A percentile compares a stretch with the other conserved stretches of the same genome.
Evolutionary conservation across 139 green algal species (phyloP).

Genomic region (Pseudopediastrum boryanum): DNA sequence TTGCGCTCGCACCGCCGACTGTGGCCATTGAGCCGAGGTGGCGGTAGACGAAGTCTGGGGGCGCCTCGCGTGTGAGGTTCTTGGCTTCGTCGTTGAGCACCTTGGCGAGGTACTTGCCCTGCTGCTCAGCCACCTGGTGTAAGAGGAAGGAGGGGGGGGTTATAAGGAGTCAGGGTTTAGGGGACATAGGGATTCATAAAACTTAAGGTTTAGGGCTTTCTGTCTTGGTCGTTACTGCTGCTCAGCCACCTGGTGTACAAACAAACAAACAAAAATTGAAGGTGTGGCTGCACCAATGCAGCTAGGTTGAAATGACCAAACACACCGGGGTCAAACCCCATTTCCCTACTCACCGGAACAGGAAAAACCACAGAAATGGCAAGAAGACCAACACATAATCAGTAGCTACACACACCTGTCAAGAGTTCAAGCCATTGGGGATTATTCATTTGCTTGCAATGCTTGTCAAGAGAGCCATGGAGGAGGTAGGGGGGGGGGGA

Average conservation of each 20-base stretch:
- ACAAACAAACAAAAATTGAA: slow-evolving; percentile 12
- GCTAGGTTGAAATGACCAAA: too few relatives aligned
- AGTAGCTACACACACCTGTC: too few relatives aligned
- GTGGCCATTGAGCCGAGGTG: slow-evolving; percentile 74
- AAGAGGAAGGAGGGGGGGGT: neutral
- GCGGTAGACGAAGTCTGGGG: slow-evolving; percentile 44
- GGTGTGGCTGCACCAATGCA: neutral
- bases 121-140: slow-evolving; percentile 90
- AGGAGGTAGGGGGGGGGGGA: too few relatives aligned
- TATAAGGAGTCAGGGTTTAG: neutral
- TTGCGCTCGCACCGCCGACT: slow-evolving; percentile 54
- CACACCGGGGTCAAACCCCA: too few relatives aligned
- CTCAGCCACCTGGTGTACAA: neutral
- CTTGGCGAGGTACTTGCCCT: slow-evolving; percentile 85
- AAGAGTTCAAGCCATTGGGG: too few relatives aligned
- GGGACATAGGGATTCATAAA: neutral
- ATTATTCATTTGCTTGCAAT: too few relatives aligned
- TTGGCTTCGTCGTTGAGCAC: slow-evolving; percentile 67
- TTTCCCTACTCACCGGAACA: too few relatives aligned
- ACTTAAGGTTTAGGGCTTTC: neutral
- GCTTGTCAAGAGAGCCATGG: too few relatives aligned
- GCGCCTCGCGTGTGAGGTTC: neutral
- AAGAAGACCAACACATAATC: too few relatives aligned
- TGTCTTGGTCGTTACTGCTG: too few relatives aligned
- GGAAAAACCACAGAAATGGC: too few relatives aligned